Evolutionary conservation across 2,329 filamentous ascomycete species (phyloP), one percentile per base, ranked within the genome.

Genomic region (Paracamarosporium sp.): DNA sequence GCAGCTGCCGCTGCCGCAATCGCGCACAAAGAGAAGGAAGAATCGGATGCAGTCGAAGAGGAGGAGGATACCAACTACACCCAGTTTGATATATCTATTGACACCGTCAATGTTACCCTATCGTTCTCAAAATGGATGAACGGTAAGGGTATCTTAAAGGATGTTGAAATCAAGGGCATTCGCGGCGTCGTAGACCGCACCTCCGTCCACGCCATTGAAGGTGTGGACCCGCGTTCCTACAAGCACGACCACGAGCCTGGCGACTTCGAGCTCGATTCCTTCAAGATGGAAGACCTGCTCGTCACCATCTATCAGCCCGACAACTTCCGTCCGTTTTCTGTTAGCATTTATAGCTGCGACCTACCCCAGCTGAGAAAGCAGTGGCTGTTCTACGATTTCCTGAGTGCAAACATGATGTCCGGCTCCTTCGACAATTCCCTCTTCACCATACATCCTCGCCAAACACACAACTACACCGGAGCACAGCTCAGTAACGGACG

Each of bases 81-180:
- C 0, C 95, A 99, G 67, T 99, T 97, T 67, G 95, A 99, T 71
- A 82, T 99, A 15, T 97, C 93, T 0, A 92, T 99, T 57, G 92
- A 95, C 61, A 96, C 92, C 0, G 92, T 99, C 60, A 97, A 99
- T 70, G 94, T 99, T 40, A 98, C 94, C 0, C 77, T 99, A 25
- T 99, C 95, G 0, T 98, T 99, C 67, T 85, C 93, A n/a, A 98
- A 97, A 74, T 99, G 95, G 95, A 96, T 96, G 87, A 98, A 97
- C 67, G 94, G 95, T 22, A 97, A 94, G 76, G 95, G 95, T 0
- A 83, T 96, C 5, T 81, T 99, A 8, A 89, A 91, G 67, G 92
- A 98, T 72, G 95, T 99, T 40, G 93, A 97, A 72, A 89, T 99
- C 51, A 95, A 93, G 71, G 95, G 95, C 4, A 91, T 99, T 28